Percentiles rank a stretch among this genome's conserved stretches.
phyloP scores from a whole-genome alignment of 1,284 basidiomycete species.

The Malassezia equina region DNA sequence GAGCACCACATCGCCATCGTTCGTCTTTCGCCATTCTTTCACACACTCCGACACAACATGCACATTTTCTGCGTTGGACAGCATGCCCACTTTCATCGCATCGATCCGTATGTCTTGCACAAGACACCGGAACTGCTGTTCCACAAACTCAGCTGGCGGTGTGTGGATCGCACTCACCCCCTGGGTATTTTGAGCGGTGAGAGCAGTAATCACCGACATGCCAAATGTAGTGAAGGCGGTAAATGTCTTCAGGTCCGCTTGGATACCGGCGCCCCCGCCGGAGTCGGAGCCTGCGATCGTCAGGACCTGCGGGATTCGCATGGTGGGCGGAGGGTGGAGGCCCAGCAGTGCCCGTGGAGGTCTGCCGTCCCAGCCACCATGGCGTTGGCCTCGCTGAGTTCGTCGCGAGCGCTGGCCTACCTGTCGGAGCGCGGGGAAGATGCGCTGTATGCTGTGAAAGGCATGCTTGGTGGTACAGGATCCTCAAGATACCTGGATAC shows the following conservation, averaged over 20 bases:
- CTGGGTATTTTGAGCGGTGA: constrained; percentile 82
- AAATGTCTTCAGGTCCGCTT: constrained; percentile 65
- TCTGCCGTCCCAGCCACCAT: not conserved
- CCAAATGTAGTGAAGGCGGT: constrained; percentile 72
- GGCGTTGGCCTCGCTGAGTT: constrained; percentile 28
- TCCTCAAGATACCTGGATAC: constrained; percentile 38
- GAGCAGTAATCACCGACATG: constrained; percentile 72
- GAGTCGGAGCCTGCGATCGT: constrained; percentile 79
- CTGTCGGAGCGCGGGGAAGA: constrained; percentile 43
- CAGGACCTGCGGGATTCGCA: constrained; percentile 50
- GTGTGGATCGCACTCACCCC: constrained; percentile 60
- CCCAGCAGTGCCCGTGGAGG: not conserved
- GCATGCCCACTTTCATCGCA: constrained; percentile 86
- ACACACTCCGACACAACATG: constrained; percentile 39
- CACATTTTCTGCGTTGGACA: constrained; percentile 52
- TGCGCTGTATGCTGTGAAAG: constrained; percentile 38
- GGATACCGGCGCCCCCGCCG: constrained; percentile 80
- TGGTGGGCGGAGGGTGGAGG: not conserved
- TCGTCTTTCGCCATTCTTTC: constrained; percentile 9
- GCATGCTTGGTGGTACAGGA: constrained; percentile 31
- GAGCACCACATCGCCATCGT: constrained; percentile 29
- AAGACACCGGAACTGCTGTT: constrained; percentile 60
- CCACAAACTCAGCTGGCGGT: constrained; percentile 39
- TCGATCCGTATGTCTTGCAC: constrained; percentile 64
- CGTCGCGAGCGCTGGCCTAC: constrained; percentile 37